phyloP scores from a whole-genome alignment of 2,329 filamentous ascomycete species.

The Pseudopyricularia cyperi region DNA sequence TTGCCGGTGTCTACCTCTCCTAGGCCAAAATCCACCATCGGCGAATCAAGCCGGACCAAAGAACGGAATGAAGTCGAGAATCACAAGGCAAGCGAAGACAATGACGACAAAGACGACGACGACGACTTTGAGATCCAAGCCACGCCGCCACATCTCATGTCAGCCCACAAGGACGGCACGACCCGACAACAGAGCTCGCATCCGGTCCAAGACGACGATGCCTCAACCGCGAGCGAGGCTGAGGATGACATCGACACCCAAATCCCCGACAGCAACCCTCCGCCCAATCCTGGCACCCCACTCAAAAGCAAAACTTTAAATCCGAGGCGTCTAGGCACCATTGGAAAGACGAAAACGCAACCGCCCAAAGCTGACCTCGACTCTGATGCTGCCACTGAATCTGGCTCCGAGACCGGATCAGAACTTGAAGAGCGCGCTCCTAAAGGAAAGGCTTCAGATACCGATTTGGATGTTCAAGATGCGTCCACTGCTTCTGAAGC shows the following conservation, averaged over 20 bases:
- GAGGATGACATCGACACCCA: neutral
- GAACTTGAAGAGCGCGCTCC: conserved; percentile 12
- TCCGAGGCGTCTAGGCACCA: conserved; percentile 18
- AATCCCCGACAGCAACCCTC: conserved; percentile 9
- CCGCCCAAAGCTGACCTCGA: conserved; percentile 10
- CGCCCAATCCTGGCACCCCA: conserved; percentile 8
- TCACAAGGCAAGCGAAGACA: conserved; percentile 15
- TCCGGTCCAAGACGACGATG: conserved; percentile 7
- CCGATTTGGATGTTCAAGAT: conserved; percentile 28
- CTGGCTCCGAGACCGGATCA: neutral
- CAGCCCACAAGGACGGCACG: conserved; percentile 11
- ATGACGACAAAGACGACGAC: conserved; percentile 33
- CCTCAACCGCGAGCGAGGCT: conserved; percentile 1
- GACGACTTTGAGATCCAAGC: conserved; percentile 38
- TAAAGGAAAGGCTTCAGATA: conserved; percentile 15
- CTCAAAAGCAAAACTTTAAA: conserved; percentile 6
- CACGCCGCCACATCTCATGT: conserved; percentile 26
- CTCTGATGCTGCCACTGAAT: conserved; percentile 1
- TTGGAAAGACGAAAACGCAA: conserved; percentile 20
- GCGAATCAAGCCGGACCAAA: neutral
- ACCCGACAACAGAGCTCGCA: neutral
- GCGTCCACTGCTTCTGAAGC: conserved; percentile 24
- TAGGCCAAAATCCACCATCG: neutral
- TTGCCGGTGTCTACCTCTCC: neutral
- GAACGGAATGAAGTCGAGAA: neutral